Evolutionary conservation across 2,329 filamentous ascomycete species (phyloP).

Genomic region (Aspergillus uvarum): DNA sequence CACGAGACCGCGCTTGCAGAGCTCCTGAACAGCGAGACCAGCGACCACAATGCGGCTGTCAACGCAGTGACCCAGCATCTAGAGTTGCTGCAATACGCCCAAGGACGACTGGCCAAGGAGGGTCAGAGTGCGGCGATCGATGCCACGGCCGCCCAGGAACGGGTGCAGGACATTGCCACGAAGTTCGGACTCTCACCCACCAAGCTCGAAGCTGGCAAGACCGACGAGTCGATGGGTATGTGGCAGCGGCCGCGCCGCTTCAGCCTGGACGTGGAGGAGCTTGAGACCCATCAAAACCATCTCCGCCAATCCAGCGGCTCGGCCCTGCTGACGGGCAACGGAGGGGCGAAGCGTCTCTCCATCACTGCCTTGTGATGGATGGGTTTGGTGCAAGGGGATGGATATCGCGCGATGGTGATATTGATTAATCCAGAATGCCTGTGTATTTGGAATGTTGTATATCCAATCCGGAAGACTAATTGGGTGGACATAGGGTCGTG

Average conservation of each 20-base stretch:
- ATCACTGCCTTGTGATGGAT: constrained; percentile 21
- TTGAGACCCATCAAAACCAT: constrained; percentile 30
- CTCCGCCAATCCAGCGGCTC: constrained; percentile 31
- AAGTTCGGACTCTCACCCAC: constrained; percentile 29
- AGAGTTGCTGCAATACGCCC: constrained; percentile 31
- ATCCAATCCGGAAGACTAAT: background rate
- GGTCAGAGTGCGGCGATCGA: constrained; percentile 18
- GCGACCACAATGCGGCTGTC: constrained; percentile 17
- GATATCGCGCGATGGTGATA: background rate
- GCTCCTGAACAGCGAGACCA: constrained; percentile 28
- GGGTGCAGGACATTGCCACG: constrained; percentile 28
- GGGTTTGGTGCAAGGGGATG: background rate
- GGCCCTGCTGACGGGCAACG: constrained; percentile 29
- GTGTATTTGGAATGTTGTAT: background rate
- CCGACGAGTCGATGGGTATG: constrained; percentile 29
- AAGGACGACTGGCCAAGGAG: constrained; percentile 25
- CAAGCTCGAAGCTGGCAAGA: constrained; percentile 22
- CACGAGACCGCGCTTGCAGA: constrained; percentile 34
- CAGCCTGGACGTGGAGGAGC: constrained; percentile 34
- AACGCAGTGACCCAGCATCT: constrained; percentile 33
- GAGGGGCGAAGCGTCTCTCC: constrained; percentile 23
- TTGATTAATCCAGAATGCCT: background rate
- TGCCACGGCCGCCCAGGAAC: constrained; percentile 24
- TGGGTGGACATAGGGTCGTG: background rate
- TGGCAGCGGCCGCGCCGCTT: constrained; percentile 36